Percentiles rank a stretch among this genome's conserved stretches.
Evolutionary conservation across 345 rosid genomes (phyloP).

Genomic region (Eucalyptus cloeziana): DNA sequence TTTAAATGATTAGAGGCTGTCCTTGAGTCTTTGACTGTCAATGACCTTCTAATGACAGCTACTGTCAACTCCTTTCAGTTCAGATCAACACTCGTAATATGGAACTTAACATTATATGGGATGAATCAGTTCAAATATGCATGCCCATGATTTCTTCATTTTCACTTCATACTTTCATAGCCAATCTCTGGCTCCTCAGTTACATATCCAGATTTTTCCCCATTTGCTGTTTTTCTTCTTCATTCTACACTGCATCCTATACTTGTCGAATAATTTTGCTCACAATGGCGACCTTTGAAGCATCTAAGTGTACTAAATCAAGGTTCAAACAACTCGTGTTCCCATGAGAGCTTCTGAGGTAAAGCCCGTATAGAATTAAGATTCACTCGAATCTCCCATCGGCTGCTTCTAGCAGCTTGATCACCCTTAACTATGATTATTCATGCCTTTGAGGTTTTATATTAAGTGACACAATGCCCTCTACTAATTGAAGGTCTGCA

Average conservation of each 20-base stretch:
- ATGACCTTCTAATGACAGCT: neutral
- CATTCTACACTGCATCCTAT: neutral
- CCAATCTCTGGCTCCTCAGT: neutral
- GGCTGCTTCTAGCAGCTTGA: neutral
- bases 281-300: neutral
- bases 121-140: neutral
- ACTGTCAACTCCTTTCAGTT: neutral
- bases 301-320: neutral
- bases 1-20: neutral
- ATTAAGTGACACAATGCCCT: neutral
- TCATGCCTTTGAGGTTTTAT: neutral
- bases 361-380: neutral
- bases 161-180: neutral
- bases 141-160: neutral
- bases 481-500: neutral
- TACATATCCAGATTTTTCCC: neutral
- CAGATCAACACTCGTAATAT: neutral
- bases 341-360: neutral
- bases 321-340: neutral
- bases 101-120: neutral
- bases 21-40: neutral
- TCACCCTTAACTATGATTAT: neutral
- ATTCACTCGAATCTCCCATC: neutral
- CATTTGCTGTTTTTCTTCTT: neutral
- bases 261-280: neutral